phyloP scores from a whole-genome alignment of 805 yeast genomes.

The Candida golubevii region DNA sequence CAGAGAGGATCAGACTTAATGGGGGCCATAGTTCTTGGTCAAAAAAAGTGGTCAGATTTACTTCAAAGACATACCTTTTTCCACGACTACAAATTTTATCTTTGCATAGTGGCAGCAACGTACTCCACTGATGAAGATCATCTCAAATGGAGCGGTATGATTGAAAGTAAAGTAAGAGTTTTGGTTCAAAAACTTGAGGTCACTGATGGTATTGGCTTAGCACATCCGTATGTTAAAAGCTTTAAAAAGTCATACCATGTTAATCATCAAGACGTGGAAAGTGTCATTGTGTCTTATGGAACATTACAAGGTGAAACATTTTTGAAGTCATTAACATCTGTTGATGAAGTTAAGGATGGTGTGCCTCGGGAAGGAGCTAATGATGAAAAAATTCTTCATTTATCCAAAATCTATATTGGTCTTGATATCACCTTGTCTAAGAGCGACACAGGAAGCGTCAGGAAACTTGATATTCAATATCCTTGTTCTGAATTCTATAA shows the following conservation, averaged over 20 bases:
- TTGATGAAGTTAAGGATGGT: background rate
- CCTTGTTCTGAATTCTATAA: constrained; percentile 89
- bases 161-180: constrained; percentile 80
- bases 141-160: constrained; percentile 86
- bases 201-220: constrained; percentile 67
- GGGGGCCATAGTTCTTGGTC: constrained; percentile 61
- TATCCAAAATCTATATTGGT: constrained; percentile 81
- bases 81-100: constrained; percentile 76
- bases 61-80: constrained; percentile 81
- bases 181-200: constrained; percentile 81
- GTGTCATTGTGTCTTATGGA: constrained; percentile 61
- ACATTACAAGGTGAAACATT: constrained; percentile 47
- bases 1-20: constrained; percentile 69
- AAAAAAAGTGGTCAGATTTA: constrained; percentile 67
- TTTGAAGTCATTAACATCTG: background rate
- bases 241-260: constrained; percentile 48
- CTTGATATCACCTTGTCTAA: constrained; percentile 46
- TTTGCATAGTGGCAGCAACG: constrained; percentile 78
- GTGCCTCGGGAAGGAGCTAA: background rate
- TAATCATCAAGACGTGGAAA: constrained; percentile 46
- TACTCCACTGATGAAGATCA: constrained; percentile 75
- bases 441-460: constrained; percentile 42
- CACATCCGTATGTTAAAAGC: constrained; percentile 86
- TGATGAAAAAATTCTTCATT: constrained; percentile 36
- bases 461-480: constrained; percentile 75